phyloP scores from a whole-genome alignment of 2,329 filamentous ascomycete species.

The Pyricularia sp. region DNA sequence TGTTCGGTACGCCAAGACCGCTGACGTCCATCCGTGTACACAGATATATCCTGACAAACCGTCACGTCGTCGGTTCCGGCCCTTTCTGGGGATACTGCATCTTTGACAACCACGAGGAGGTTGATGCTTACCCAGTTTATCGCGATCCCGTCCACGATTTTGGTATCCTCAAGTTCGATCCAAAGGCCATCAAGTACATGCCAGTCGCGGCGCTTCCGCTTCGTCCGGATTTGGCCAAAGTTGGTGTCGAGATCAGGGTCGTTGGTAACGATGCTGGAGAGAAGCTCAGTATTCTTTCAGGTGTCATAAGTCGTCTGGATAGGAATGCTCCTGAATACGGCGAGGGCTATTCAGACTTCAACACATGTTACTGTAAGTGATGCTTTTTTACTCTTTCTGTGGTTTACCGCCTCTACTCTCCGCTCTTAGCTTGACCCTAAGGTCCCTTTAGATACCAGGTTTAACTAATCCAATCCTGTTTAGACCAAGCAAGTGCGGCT shows the following conservation, averaged over 20 bases:
- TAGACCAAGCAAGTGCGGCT: slow-evolving; percentile 80
- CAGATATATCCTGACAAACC: slow-evolving; percentile 71
- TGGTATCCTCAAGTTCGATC: slow-evolving; percentile 91
- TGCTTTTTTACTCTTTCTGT: not conserved
- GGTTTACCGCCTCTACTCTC: not conserved
- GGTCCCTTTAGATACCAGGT: not conserved
- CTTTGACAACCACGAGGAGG: slow-evolving; percentile 96
- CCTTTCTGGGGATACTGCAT: slow-evolving; percentile 98
- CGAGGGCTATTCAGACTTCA: slow-evolving; percentile 97
- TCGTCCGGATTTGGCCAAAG: slow-evolving; percentile 74
- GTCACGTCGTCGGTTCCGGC: slow-evolving; percentile 87
- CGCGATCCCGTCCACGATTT: slow-evolving; percentile 98
- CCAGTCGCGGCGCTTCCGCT: slow-evolving; percentile 67
- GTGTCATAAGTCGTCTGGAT: slow-evolving; percentile 90
- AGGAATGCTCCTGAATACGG: slow-evolving; percentile 96
- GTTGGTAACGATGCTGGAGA: slow-evolving; percentile 98
- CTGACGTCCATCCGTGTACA: not conserved
- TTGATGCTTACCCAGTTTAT: slow-evolving; percentile 92
- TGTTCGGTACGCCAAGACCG: not conserved
- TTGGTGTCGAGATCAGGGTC: slow-evolving; percentile 89
- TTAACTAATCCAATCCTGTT: not conserved
- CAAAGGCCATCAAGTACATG: slow-evolving; percentile 96
- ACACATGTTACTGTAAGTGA: slow-evolving; percentile 58
- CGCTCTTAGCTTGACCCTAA: not conserved
- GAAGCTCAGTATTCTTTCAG: slow-evolving; percentile 94